These are phyloP conservation scores for Naegleria fowleri DNA, from an alignment of 208 protist genomes.

Conservation along the genomic window DNA sequence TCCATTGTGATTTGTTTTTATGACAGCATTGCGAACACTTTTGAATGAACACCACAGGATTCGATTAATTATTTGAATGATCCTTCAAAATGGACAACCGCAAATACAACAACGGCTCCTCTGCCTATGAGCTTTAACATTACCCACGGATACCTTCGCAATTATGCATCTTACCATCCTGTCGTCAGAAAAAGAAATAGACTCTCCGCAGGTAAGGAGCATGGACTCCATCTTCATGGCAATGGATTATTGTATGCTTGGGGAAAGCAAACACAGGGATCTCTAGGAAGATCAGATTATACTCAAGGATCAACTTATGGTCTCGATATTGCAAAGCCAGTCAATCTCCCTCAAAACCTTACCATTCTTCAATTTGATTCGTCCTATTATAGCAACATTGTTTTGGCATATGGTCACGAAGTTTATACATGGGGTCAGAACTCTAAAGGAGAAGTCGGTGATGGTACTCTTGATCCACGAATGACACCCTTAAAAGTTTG, in stretches of 20 bases:
- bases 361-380: background rate
- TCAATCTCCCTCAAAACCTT: background rate
- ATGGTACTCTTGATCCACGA: background rate
- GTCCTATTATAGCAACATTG: background rate
- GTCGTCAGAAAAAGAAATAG: background rate
- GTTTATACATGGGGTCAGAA: background rate
- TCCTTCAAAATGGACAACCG: background rate
- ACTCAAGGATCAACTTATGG: background rate
- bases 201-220: background rate
- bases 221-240: background rate
- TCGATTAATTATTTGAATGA: background rate
- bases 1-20: too few species aligned
- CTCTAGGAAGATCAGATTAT: background rate
- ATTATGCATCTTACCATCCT: background rate
- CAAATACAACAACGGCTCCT: background rate
- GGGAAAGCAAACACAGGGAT: background rate
- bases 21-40: too few species aligned
- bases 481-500: background rate
- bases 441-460: background rate
- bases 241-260: background rate
- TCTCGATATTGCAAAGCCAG: background rate
- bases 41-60: too few species aligned
- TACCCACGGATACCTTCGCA: background rate
- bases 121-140: background rate
- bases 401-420: background rate